Evolutionary conservation across 2,329 filamentous ascomycete genomes (phyloP), one percentile per base, ranked within the genome.

Genomic region (Corniculantispora saksenae): DNA sequence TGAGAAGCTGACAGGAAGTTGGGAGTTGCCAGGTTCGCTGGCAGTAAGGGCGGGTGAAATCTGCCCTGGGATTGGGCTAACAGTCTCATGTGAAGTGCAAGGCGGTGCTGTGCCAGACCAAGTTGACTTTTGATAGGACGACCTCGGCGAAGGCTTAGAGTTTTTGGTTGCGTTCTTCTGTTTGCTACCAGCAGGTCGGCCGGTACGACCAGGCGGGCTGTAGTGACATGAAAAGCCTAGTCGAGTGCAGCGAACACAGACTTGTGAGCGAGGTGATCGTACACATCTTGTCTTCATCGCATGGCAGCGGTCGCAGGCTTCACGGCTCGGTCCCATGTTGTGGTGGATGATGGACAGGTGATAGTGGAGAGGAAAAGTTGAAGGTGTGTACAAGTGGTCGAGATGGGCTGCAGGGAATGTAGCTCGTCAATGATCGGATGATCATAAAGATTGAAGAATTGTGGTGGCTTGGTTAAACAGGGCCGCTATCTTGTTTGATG

Each of bases 251-350:
- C 64, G 50, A 10, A 62, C 58, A n/a, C 64, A 66, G 58, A 61
- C 53, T 47, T 57, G 64, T 23, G 59, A 62, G 12, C 32, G 21
- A 1, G 64, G 51, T 19, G 53, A 51, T 53, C 64, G 64, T 13
- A 62, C 57, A 13, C 64, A 66, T 58, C 59, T 50, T 27, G 64
- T 66, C 53, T 66, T 66, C 64, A 66, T 63, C 10, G 64, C 40
- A 27, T 66, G 64, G 10, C 64, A 66, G 9, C 64, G 64, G 29
- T 66, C 64, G 35, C 64, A 66, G 7, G 64, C 58, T 47, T 66
- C 64, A 21, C 64, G 64, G 38, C 51, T 62, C 5, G 64, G 64
- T 5, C 64, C 64, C 64, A 66, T 66, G 40, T 27, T 3, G 51
- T 38, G 29, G 54, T 23, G 15, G 35, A 43, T 57, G 23, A 1